Base-by-base conservation (phyloP, 2,329 filamentous ascomycete genomes). In the Knufia petricola region DNA sequence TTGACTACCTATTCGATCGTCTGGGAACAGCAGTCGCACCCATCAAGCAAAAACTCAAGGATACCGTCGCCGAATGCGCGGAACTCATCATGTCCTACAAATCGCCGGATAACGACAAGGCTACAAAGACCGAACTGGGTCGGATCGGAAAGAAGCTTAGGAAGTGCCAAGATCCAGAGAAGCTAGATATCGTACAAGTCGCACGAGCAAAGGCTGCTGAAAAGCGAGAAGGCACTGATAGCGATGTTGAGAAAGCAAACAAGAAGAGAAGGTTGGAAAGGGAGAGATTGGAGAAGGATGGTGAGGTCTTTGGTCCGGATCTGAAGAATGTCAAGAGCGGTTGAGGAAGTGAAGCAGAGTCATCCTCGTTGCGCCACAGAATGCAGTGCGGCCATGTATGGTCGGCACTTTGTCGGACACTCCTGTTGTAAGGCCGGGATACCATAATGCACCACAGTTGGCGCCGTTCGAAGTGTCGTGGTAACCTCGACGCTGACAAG, bases 71-170 rank as follows among this genome's bases (percentile, higher is more conserved):
- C 3, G 57, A 61, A 32, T 74, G 71, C 54, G 58, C 65, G 10
- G 51, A 58, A 6, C 57, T 70, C 10, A 60, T 74, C 3, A 54
- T 63, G 34, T 62, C 65, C 1, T 72, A 69, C 43, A 63, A 60
- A 23, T 61, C 65, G 2, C 58, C 65, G 12, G 61, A 64, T 2
- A 60, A 69, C 36, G 62, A 64, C 10, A 48, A 53, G 28, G 60
- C 61, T 1, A 66, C 67, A 48, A 65, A 69, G 52, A 69, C 68
- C 48, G 66, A 62, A 32, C 60, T 73, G 23, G 66, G 63, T 38
- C 64, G 64, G 15, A 73, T 74, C 36, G 69, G 68, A 15, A 73
- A 72, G 58, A 74, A 74, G 53, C 58, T 73, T 10, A 70, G 67
- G 49, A 65, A 68, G 30, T 74, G 71, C 51, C 68, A 71, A 54